A percentile compares a stretch with the other conserved stretches of the same genome.
phyloP scores from a whole-genome alignment of 495 filamentous ascomycete species.

The Aspergillus cristatus region DNA sequence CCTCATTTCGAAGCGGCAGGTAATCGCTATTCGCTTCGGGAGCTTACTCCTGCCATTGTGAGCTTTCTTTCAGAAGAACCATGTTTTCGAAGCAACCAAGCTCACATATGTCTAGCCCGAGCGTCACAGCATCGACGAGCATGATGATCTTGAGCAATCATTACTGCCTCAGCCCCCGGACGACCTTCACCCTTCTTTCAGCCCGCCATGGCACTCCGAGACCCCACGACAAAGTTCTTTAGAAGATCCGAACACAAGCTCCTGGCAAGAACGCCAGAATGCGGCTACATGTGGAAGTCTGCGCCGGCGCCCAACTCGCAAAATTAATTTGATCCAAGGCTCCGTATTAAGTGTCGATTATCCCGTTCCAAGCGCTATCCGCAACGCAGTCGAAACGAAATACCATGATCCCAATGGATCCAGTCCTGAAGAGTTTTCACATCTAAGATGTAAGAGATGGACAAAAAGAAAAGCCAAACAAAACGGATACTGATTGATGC shows the following conservation, averaged over 20 bases:
- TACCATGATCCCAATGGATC: constrained; percentile 71
- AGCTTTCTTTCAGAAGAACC: too few species aligned
- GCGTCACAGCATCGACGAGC: background rate
- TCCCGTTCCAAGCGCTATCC: constrained; percentile 81
- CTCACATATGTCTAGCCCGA: too few species aligned
- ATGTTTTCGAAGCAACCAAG: too few species aligned
- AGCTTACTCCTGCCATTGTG: background rate
- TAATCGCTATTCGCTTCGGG: background rate
- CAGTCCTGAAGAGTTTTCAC: constrained; percentile 64
- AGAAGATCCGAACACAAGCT: background rate
- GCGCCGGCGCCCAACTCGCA: constrained; percentile 74
- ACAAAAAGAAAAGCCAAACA: too few species aligned
- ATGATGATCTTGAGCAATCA: background rate
- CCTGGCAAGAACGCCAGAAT: constrained; percentile 69
- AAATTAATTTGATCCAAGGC: constrained; percentile 80
- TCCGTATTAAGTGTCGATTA: constrained; percentile 85
- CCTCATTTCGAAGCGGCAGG: background rate
- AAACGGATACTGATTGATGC: too few species aligned
- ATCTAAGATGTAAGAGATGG: constrained; percentile 67
- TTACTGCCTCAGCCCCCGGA: background rate
- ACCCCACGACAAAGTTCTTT: background rate
- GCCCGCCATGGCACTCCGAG: background rate
- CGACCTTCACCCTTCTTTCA: background rate
- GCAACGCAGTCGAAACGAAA: constrained; percentile 76
- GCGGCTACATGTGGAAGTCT: constrained; percentile 45